phyloP scores from a whole-genome alignment of 345 rosid genomes.

The Carallia pectinifolia region DNA sequence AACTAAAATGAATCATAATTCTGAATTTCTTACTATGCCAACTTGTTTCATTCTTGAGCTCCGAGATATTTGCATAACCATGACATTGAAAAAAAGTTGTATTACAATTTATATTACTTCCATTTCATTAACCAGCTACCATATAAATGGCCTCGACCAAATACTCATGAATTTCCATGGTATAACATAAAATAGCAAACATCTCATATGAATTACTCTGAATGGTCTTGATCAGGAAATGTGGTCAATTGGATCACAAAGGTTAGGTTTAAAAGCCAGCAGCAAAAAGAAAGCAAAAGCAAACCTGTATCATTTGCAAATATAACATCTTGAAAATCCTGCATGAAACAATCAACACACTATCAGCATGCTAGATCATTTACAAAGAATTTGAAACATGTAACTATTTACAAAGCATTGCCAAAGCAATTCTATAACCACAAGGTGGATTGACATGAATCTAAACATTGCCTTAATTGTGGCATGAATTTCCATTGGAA shows the following conservation, averaged over 20 bases:
- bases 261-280: background rate
- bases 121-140: no score
- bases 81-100: no score
- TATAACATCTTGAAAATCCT: constrained; percentile 59
- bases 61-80: no score
- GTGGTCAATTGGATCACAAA: background rate
- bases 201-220: no score
- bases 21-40: no score
- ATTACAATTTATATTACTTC: no score
- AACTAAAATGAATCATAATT: no score
- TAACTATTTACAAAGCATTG: background rate
- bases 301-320: constrained; percentile 85
- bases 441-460: background rate
- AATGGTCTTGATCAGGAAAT: background rate
- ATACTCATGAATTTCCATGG: no score
- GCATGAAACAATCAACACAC: constrained; percentile 32
- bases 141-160: no score
- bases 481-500: background rate
- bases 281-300: background rate
- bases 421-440: background rate
- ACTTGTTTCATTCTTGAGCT: no score
- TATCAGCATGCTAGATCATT: constrained; percentile 9
- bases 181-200: no score
- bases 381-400: background rate
- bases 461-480: background rate